Evolutionary conservation across 306 rosid species (phyloP).

Genomic region (Cucurbita moschata): DNA sequence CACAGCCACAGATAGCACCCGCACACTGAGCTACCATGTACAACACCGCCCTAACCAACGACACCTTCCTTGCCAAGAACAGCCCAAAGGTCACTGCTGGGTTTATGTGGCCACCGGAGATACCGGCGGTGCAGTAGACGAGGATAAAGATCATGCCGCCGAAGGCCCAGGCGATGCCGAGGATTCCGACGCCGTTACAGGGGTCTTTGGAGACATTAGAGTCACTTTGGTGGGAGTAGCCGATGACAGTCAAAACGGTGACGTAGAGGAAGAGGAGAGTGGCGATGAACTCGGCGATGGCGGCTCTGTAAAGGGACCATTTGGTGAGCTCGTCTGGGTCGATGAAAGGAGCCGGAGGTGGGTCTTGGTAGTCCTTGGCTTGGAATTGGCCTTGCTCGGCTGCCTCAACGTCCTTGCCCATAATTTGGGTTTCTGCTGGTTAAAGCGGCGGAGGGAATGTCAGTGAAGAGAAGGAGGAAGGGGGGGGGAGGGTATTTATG

Average conservation of each 20-base stretch:
- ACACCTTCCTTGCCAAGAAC: slow-evolving; percentile 62
- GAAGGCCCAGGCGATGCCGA: slow-evolving; percentile 97
- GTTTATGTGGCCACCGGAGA: slow-evolving; percentile 92
- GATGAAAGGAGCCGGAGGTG: slow-evolving; percentile 64
- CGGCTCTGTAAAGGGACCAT: slow-evolving; percentile 83
- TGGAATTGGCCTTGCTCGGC: slow-evolving; percentile 37
- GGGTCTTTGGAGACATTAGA: not conserved
- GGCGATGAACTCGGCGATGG: slow-evolving; percentile 81
- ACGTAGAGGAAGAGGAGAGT: slow-evolving; percentile 83
- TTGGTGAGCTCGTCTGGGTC: slow-evolving; percentile 44
- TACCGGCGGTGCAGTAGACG: slow-evolving; percentile 98
- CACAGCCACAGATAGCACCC: slow-evolving; percentile 73
- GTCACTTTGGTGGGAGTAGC: slow-evolving; percentile 37
- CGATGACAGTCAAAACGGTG: slow-evolving; percentile 74
- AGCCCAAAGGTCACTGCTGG: slow-evolving; percentile 89
- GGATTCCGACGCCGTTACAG: slow-evolving; percentile 66
- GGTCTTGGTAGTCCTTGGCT: slow-evolving; percentile 72
- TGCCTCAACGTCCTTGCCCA: slow-evolving; percentile 70
- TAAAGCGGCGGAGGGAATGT: not conserved
- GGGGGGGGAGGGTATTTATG: slow-evolving; percentile 39
- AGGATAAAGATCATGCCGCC: slow-evolving; percentile 98
- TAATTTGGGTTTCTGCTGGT: too few relatives aligned
- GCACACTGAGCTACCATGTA: slow-evolving; percentile 61
- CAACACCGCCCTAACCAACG: slow-evolving; percentile 48
- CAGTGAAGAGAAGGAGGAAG: not conserved